A percentile compares a stretch with the other conserved stretches of the same genome.
Conservation (phyloP, 495 filamentous ascomycete species). For the Bacidia rubella region DNA sequence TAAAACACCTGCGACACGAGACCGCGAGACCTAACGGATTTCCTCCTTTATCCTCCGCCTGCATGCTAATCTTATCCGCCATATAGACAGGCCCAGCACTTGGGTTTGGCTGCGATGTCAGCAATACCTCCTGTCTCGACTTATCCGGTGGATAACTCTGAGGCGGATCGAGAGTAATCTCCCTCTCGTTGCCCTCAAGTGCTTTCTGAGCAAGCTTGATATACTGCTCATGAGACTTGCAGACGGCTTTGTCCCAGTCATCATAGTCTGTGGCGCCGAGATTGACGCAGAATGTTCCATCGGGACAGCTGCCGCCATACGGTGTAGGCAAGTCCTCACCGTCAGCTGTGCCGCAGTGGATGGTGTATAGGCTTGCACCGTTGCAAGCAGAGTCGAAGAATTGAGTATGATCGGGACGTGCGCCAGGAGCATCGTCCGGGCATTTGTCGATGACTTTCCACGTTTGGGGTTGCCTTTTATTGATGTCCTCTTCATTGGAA, state of each 20-base stretch:
- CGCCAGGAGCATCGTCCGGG: neutral
- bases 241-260: neutral
- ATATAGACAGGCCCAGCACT: neutral
- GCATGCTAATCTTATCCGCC: neutral
- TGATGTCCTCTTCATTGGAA: too few species aligned
- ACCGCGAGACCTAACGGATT: neutral
- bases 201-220: neutral
- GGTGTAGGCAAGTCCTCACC: too few species aligned
- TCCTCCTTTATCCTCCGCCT: neutral
- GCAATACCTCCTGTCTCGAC: neutral
- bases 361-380: neutral
- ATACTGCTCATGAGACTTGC: neutral
- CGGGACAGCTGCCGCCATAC: neutral
- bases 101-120: neutral
- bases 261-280: neutral
- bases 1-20: neutral
- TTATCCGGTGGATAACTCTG: neutral
- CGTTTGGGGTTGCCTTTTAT: neutral
- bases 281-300: neutral
- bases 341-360: neutral
- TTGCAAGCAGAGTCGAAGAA: neutral
- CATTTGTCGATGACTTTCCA: neutral
- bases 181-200: neutral
- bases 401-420: neutral
- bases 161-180: neutral